These are phyloP conservation scores for Colletotrichum aenigma DNA, from an alignment of 2,329 filamentous ascomycete species.

Conservation along the genomic window DNA sequence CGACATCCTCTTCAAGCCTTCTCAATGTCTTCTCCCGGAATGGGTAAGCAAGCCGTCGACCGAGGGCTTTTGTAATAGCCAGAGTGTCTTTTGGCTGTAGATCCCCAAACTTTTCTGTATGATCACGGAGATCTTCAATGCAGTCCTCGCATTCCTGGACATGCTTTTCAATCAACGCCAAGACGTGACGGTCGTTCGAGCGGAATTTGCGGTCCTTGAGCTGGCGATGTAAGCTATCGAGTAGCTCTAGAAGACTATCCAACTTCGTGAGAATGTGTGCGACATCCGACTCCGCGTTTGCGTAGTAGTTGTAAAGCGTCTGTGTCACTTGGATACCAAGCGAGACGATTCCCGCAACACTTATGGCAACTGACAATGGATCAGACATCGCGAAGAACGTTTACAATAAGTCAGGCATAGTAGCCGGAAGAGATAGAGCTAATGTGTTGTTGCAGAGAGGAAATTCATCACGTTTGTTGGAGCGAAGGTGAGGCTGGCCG, in stretches of 20 bases:
- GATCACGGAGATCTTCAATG: conserved; percentile 31
- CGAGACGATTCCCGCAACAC: conserved; percentile 36
- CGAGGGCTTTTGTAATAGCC: not conserved
- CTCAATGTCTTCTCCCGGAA: conserved; percentile 39
- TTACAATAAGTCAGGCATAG: not conserved
- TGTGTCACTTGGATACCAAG: conserved; percentile 38
- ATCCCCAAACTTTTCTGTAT: conserved; percentile 27
- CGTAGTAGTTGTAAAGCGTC: conserved; percentile 37
- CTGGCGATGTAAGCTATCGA: conserved; percentile 25
- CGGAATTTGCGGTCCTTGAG: conserved; percentile 24
- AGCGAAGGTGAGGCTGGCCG: not conserved
- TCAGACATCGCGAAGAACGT: not conserved
- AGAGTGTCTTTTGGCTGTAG: not conserved
- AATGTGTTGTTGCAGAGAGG: not conserved
- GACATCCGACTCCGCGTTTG: conserved; percentile 28
- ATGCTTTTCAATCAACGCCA: conserved; percentile 25
- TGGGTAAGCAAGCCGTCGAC: conserved; percentile 29
- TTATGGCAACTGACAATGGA: conserved; percentile 24
- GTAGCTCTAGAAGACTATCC: conserved; percentile 24
- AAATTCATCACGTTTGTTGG: not conserved
- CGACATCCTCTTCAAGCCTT: conserved; percentile 39
- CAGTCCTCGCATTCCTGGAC: conserved; percentile 30
- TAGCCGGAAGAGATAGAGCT: not conserved
- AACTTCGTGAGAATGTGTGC: conserved; percentile 29
- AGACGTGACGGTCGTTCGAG: conserved; percentile 24